Conservation (phyloP, 768 basidiomycete genomes). For the Candolleomyces eurysporus region DNA sequence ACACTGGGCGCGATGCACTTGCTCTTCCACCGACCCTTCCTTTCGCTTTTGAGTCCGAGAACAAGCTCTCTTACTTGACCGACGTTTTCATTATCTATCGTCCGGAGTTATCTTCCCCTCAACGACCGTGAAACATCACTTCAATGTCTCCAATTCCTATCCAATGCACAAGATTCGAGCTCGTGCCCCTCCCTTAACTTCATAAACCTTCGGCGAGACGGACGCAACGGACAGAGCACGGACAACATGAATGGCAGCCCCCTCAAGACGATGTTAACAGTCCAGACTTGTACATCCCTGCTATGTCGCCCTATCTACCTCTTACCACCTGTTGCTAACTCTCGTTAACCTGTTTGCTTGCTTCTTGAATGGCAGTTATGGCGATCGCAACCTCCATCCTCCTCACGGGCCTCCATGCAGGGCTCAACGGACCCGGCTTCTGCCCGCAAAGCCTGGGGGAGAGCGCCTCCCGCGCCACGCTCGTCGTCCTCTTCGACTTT, state of each 20-base stretch:
- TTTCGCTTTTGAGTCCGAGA: not conserved
- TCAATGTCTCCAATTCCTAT: conserved; percentile 96
- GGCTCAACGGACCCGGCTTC: conserved; percentile 71
- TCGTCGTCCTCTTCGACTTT: conserved; percentile 87
- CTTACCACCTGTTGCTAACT: not conserved
- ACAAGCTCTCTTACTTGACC: not conserved
- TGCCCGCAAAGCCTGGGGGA: conserved; percentile 85
- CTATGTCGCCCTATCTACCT: conserved; percentile 37
- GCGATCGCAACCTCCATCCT: conserved; percentile 95
- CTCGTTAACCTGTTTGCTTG: not conserved
- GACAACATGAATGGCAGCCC: conserved; percentile 75
- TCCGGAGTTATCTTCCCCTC: conserved; percentile 79
- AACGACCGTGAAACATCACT: conserved; percentile 80
- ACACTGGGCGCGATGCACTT: too few species aligned
- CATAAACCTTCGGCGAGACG: conserved; percentile 86
- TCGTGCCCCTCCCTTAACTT: conserved; percentile 94
- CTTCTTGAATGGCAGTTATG: conserved; percentile 73
- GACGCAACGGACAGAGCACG: conserved; percentile 59
- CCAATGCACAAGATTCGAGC: conserved; percentile 84
- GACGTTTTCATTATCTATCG: conserved; percentile 32
- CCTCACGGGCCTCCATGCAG: conserved; percentile 80
- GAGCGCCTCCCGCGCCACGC: conserved; percentile 79
- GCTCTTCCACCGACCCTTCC: too few species aligned
- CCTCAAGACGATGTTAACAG: conserved; percentile 94
- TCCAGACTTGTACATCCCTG: conserved; percentile 95